A percentile compares a stretch with the other conserved stretches of the same genome.
Conservation (phyloP, 2,329 filamentous ascomycete species). For the Verticillium tricorpus region DNA sequence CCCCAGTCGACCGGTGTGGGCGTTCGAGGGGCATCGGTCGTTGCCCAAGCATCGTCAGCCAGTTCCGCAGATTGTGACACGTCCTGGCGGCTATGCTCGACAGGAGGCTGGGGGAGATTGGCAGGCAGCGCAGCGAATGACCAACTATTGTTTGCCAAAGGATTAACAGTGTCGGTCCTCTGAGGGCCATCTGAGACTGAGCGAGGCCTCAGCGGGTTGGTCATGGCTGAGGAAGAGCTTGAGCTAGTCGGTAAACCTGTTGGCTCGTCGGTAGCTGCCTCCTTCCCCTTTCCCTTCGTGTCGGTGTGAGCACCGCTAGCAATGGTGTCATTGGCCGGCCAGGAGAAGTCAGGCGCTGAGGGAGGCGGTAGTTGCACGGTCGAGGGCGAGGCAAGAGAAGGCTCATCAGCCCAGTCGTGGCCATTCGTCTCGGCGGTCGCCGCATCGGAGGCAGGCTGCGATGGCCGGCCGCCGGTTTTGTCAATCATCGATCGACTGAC, state of each 20-base stretch:
- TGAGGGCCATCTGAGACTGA: constrained; percentile 54
- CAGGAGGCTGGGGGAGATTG: constrained; percentile 1
- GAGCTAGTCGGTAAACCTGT: not conserved
- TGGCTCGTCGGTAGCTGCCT: not conserved
- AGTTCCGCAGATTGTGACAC: not conserved
- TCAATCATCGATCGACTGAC: constrained; percentile 32
- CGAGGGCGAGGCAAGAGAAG: not conserved
- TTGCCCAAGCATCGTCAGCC: not conserved
- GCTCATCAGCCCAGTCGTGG: not conserved
- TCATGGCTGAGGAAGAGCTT: not conserved
- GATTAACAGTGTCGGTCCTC: constrained; percentile 37
- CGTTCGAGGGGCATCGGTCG: not conserved
- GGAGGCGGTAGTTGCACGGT: constrained; percentile 6
- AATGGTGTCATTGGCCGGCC: constrained; percentile 1
- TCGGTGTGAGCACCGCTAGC: constrained; percentile 4
- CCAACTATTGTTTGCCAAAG: constrained; percentile 58
- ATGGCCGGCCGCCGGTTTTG: constrained; percentile 4
- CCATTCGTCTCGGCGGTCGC: not conserved
- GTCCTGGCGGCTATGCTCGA: not conserved
- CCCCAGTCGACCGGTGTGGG: not conserved
- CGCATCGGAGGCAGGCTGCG: not conserved
- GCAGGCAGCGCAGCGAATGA: constrained; percentile 42
- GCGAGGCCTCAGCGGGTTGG: constrained; percentile 35
- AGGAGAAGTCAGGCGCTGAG: constrained; percentile 12
- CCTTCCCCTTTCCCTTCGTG: constrained; percentile 16